phyloP scores from a whole-genome alignment of 192 early-diverging fungal species.

The Martensiomyces pterosporus region DNA sequence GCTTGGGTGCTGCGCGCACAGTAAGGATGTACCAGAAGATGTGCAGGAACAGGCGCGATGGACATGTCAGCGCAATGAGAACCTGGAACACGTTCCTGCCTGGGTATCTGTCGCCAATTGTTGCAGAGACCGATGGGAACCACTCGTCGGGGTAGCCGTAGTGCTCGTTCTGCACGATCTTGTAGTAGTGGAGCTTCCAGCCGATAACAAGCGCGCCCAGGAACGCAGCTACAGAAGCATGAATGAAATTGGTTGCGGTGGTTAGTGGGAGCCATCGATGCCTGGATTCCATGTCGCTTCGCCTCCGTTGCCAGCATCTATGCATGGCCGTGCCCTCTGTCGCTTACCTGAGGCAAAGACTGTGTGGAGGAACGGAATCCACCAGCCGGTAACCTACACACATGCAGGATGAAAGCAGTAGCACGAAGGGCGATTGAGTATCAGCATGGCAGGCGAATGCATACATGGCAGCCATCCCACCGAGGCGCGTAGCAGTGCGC shows the following conservation, averaged over 20 bases:
- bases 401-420: no score
- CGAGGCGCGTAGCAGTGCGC: no score
- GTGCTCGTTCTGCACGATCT: slow-evolving; percentile 75
- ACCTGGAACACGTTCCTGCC: slow-evolving; percentile 73
- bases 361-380: slow-evolving; percentile 52
- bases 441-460: not conserved
- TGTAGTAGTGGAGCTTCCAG: slow-evolving; percentile 73
- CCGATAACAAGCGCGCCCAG: slow-evolving; percentile 60
- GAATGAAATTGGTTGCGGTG: no score
- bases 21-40: slow-evolving; percentile 48
- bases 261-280: no score
- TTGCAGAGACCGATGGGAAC: slow-evolving; percentile 79
- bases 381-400: slow-evolving; percentile 47
- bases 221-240: slow-evolving; percentile 64
- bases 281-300: no score
- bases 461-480: no score
- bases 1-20: slow-evolving; percentile 21
- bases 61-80: slow-evolving; percentile 69
- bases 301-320: no score
- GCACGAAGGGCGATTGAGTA: not conserved
- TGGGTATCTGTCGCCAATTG: slow-evolving; percentile 77
- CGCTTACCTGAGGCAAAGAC: slow-evolving; percentile 49
- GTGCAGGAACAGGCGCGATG: slow-evolving; percentile 45
- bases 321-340: no score
- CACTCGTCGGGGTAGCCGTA: slow-evolving; percentile 74